Percentiles rank a stretch among this genome's conserved stretches.
Evolutionary conservation across 2,329 filamentous ascomycete species (phyloP).

Genomic region (Cercospora nicotianae): DNA sequence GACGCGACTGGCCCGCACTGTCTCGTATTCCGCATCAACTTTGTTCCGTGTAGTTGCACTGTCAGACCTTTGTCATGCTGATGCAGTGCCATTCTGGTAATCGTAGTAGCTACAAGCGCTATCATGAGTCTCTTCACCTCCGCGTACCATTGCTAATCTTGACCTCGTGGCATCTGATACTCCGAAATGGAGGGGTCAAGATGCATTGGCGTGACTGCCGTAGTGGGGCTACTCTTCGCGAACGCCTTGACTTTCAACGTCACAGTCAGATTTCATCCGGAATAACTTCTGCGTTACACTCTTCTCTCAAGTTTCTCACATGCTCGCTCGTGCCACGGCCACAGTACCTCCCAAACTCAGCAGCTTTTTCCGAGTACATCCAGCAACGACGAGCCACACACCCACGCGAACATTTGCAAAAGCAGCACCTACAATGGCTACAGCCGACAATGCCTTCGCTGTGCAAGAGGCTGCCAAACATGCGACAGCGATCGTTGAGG

Average conservation of each 20-base stretch:
- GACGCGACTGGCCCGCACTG: neutral
- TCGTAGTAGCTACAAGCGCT: neutral
- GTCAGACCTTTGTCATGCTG: neutral
- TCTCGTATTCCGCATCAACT: neutral
- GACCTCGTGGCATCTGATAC: neutral
- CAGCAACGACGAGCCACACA: neutral
- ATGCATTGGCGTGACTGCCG: neutral
- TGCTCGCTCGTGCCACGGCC: neutral
- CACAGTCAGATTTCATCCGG: constrained; percentile 9
- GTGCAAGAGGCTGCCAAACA: constrained; percentile 10
- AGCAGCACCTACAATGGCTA: constrained; percentile 14
- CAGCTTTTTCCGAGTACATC: neutral
- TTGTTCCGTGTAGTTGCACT: neutral
- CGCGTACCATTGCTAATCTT: neutral
- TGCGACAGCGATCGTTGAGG: constrained; percentile 53
- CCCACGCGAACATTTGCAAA: neutral
- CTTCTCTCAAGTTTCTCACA: neutral
- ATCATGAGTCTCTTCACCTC: neutral
- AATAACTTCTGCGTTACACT: neutral
- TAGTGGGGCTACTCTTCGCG: constrained; percentile 1
- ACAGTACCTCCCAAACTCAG: neutral
- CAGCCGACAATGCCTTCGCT: constrained; percentile 12
- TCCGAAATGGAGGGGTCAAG: constrained; percentile 1
- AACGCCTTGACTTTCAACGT: constrained; percentile 2
- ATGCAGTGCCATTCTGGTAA: neutral